Percentiles rank a stretch among this genome's conserved stretches.
Evolutionary conservation across 2,329 filamentous ascomycete species (phyloP).

Genomic region (Aspergillus sp.): DNA sequence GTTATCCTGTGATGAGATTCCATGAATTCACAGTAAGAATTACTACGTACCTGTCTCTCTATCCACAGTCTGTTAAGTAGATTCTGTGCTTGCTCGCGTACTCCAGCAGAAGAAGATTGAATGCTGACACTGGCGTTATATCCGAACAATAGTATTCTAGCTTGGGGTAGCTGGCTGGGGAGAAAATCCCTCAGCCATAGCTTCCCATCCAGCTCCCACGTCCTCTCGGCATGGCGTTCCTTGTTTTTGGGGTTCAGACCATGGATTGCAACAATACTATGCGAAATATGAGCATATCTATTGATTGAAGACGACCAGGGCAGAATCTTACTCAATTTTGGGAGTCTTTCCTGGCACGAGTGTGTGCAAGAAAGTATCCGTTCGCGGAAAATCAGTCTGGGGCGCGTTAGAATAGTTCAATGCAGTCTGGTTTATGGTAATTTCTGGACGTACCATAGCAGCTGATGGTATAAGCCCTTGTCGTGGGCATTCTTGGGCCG

Average conservation of each 20-base stretch:
- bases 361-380: constrained; percentile 9
- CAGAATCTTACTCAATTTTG: constrained; percentile 11
- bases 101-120: constrained; percentile 20
- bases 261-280: constrained; percentile 24
- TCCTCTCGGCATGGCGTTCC: constrained; percentile 16
- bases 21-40: neutral
- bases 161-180: constrained; percentile 20
- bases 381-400: neutral
- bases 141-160: constrained; percentile 25
- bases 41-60: constrained; percentile 8
- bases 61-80: constrained; percentile 19
- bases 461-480: neutral
- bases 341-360: constrained; percentile 11
- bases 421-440: too few relatives aligned
- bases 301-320: neutral
- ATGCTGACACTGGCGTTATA: constrained; percentile 29
- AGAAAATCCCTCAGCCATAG: constrained; percentile 23
- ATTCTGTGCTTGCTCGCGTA: constrained; percentile 21
- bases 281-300: neutral
- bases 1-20: neutral
- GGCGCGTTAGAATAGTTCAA: neutral
- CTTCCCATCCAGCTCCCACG: constrained; percentile 20
- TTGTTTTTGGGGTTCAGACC: constrained; percentile 22
- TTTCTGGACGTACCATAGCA: neutral
- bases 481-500: neutral